Base-by-base conservation (phyloP, 352 stramenopile genomes). In the Pythium graminicola region DNA sequence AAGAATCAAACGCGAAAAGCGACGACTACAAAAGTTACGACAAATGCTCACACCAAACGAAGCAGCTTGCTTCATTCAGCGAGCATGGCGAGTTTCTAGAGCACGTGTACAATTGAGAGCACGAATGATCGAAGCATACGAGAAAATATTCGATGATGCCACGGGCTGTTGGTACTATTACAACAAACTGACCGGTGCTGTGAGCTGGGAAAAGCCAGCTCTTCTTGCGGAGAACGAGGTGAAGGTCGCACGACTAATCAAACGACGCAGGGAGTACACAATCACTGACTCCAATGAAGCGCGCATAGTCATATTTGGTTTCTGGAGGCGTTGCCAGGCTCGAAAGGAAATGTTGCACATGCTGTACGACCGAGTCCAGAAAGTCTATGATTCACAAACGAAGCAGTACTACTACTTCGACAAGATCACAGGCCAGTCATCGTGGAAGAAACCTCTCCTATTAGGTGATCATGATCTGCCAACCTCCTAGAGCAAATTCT, bases 331-430 rank as follows among this genome's bases (percentile, higher is more conserved):
- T 28, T 71, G 60, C 13, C 28, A 55, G 9, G 78, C 76, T 8
- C 66, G 72, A 20, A 72, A 81, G n/a, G 50, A 78, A 29, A 64
- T 87, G 10, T 60, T 78, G 16, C 51, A 42, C 1, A 40, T 73
- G 38, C 54, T 90, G 16, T 46, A 67, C 23, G 47, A 55, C 17
- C 79, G 77, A 24, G 77, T 92, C 19, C 65, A 89, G 23, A 86
- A 86, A 66, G 62, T 90, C 8, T 89, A 70, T 52, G 81, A 90
- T 46, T 62, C 71, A 4, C 64, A 85, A 22, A 76, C 63, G 43
- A 69, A 73, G 48, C 73, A 81, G 35, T 89, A 76, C 45, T 91
- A 89, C 65, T 91, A 91, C 68, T 92, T 86, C 62, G 79, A 92
- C 70, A 78, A 74, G 57, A 64, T 72, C 50, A 89, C 68, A 9